A percentile compares a stretch with the other conserved stretches of the same genome.
Conservation (phyloP, 176 grass and related monocot species). For the Pharus latifolius region DNA sequence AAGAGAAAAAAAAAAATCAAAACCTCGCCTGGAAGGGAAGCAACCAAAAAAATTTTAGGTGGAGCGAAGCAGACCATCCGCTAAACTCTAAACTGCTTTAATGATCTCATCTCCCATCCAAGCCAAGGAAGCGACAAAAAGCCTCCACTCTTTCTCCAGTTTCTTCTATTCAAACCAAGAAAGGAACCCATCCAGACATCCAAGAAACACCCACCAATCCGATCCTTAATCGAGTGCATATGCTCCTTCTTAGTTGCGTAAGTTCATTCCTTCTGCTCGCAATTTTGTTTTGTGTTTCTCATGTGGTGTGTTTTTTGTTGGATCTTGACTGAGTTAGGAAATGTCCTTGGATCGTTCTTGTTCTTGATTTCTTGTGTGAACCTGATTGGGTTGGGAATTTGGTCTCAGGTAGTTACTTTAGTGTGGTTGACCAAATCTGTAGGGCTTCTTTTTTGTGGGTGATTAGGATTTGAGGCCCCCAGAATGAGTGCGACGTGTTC, state of each 20-base stretch:
- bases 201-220: background rate
- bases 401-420: background rate
- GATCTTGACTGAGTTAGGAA: background rate
- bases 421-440: background rate
- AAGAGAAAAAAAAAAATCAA: background rate
- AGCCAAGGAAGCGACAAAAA: background rate
- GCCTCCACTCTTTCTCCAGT: background rate
- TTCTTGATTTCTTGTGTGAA: background rate
- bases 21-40: background rate
- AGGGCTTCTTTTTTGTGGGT: background rate
- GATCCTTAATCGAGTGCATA: background rate
- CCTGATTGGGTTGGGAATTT: background rate
- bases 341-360: background rate
- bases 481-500: background rate
- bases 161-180: background rate
- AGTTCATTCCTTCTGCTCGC: background rate
- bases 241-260: background rate
- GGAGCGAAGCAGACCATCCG: background rate
- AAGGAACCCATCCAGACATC: background rate
- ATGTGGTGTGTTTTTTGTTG: background rate
- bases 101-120: background rate
- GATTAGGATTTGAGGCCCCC: background rate
- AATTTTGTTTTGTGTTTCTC: background rate
- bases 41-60: background rate
- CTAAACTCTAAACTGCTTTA: background rate